Evolutionary conservation across 345 rosid species (phyloP).

Genomic region (Populus davidiana): DNA sequence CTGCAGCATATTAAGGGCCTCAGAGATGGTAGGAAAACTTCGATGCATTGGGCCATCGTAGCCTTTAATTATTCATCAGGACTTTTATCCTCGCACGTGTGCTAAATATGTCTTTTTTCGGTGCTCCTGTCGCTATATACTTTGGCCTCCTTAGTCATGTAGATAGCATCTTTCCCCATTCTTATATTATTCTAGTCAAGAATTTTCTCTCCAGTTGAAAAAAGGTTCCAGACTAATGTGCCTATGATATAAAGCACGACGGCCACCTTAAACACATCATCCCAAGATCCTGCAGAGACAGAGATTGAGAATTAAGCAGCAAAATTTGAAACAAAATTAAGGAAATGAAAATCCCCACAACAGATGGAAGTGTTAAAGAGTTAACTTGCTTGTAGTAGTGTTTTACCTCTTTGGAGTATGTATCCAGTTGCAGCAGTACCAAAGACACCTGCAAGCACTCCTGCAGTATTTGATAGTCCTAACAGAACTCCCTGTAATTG

Average conservation of each 20-base stretch:
- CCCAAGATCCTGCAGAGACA: constrained; percentile 75
- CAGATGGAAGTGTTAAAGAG: neutral
- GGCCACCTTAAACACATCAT: constrained; percentile 86
- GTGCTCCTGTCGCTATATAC: constrained; percentile 11
- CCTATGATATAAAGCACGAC: constrained; percentile 78
- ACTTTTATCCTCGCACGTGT: neutral
- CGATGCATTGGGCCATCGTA: neutral
- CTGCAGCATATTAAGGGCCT: constrained; percentile 12
- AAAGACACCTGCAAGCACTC: constrained; percentile 92
- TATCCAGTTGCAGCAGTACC: constrained; percentile 97
- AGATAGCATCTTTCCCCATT: neutral
- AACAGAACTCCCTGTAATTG: constrained; percentile 75
- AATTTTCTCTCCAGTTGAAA: constrained; percentile 83
- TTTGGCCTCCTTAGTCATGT: neutral
- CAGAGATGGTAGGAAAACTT: constrained; percentile 17
- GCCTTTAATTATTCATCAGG: constrained; percentile 10
- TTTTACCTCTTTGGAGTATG: constrained; percentile 79
- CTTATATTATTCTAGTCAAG: constrained; percentile 47
- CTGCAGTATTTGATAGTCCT: constrained; percentile 92
- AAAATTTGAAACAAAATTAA: neutral
- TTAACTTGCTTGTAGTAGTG: neutral
- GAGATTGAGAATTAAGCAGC: neutral
- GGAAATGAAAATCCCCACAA: neutral
- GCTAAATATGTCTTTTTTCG: neutral
- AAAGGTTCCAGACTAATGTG: constrained; percentile 84